These are phyloP conservation scores for Fusarium nurragi DNA, from an alignment of 2,329 filamentous ascomycete species.

Conservation along the genomic window DNA sequence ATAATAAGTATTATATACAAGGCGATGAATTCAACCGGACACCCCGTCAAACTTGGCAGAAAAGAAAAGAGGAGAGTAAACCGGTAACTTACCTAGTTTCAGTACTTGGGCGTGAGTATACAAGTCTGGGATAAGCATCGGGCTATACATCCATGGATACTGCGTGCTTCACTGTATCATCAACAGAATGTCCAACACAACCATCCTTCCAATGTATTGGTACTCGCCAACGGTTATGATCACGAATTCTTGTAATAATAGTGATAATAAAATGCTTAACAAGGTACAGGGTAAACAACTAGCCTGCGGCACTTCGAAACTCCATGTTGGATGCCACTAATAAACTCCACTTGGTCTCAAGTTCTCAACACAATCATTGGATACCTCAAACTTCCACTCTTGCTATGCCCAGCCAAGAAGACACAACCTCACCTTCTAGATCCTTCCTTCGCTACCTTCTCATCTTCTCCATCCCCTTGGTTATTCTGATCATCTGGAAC, in stretches of 20 bases:
- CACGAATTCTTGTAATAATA: neutral
- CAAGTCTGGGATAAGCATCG: no score
- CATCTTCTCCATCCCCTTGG: constrained; percentile 17
- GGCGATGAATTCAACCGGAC: no score
- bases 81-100: no score
- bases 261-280: neutral
- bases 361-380: constrained; percentile 20
- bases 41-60: no score
- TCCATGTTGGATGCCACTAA: constrained; percentile 1
- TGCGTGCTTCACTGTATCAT: no score
- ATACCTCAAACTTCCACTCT: constrained; percentile 7
- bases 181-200: no score
- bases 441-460: constrained; percentile 20
- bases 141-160: no score
- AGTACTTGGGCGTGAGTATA: no score
- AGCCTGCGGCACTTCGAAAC: neutral
- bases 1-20: no score
- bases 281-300: constrained; percentile 9
- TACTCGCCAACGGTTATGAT: no score
- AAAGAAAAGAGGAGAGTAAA: no score
- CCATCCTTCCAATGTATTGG: no score
- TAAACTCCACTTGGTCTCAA: constrained; percentile 25
- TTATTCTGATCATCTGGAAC: constrained; percentile 10
- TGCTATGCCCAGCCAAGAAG: constrained; percentile 27
- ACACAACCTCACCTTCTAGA: neutral